A percentile compares a stretch with the other conserved stretches of the same genome.
These are phyloP conservation scores for Pythium utonaiense DNA, from an alignment of 352 stramenopile genomes.

Conservation along the genomic window DNA sequence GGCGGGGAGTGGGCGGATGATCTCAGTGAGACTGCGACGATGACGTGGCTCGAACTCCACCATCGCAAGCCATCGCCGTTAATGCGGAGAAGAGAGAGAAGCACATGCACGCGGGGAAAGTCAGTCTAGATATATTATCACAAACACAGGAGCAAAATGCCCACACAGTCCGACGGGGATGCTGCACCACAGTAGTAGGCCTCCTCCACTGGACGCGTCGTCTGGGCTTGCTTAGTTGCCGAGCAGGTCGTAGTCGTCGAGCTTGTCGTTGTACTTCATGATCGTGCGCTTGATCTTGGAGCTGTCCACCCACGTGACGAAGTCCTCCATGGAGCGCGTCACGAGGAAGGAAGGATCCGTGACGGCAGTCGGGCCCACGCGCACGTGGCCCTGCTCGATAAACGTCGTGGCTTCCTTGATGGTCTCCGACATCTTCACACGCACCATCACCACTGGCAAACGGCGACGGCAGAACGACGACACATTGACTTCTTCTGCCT, in stretches of 20 bases:
- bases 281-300: constrained; percentile 98
- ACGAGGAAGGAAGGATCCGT: constrained; percentile 98
- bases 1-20: not conserved
- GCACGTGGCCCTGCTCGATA: constrained; percentile 97
- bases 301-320: constrained; percentile 98
- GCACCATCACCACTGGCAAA: constrained; percentile 98
- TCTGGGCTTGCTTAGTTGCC: constrained; percentile 69
- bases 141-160: constrained; percentile 3
- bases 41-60: not conserved
- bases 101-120: no score
- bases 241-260: constrained; percentile 99
- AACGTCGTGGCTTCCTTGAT: constrained; percentile 97
- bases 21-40: not conserved
- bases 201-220: not conserved
- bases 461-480: constrained; percentile 94
- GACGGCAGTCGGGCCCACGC: constrained; percentile 89
- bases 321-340: constrained; percentile 98
- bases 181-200: not conserved
- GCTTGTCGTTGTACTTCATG: constrained; percentile 99
- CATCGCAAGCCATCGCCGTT: no score
- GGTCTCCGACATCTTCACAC: constrained; percentile 98
- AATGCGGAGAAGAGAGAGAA: no score
- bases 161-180: not conserved
- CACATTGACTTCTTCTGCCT: constrained; percentile 96
- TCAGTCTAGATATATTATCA: constrained; percentile 20